phyloP scores from a whole-genome alignment of 2,329 filamentous ascomycete species.

The Aureobasidium sp. region DNA sequence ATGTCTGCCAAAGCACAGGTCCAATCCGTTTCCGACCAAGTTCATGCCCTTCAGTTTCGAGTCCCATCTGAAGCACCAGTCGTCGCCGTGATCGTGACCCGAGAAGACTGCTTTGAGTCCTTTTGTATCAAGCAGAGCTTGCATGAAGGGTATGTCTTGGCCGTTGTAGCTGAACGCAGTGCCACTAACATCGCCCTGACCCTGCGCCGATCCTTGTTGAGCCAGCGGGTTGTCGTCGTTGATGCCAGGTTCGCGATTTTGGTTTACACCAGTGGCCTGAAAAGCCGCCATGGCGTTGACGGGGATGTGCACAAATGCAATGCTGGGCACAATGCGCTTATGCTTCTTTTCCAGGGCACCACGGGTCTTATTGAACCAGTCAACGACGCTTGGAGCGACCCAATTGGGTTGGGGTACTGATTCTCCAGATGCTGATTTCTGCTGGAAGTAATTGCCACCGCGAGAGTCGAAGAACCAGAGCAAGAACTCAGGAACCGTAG shows the following conservation, averaged over 20 bases:
- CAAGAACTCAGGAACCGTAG: conserved; percentile 51
- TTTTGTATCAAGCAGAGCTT: conserved; percentile 59
- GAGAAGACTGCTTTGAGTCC: conserved; percentile 67
- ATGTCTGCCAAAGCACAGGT: conserved; percentile 36
- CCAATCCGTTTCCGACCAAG: conserved; percentile 33
- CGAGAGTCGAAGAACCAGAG: conserved; percentile 79
- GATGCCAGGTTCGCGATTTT: conserved; percentile 50
- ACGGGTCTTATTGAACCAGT: conserved; percentile 50
- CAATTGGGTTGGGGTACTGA: conserved; percentile 44
- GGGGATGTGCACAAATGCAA: conserved; percentile 65
- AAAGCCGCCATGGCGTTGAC: conserved; percentile 46
- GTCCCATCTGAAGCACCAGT: conserved; percentile 39
- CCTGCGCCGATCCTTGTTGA: conserved; percentile 42
- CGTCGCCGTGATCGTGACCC: conserved; percentile 68
- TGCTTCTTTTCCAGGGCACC: conserved; percentile 34
- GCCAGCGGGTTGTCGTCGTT: conserved; percentile 48
- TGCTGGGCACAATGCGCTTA: conserved; percentile 47
- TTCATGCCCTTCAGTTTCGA: conserved; percentile 30
- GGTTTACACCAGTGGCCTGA: conserved; percentile 47
- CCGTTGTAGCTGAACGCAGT: conserved; percentile 40
- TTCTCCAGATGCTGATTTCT: conserved; percentile 32
- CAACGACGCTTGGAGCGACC: conserved; percentile 49
- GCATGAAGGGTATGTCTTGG: conserved; percentile 69
- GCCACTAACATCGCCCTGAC: conserved; percentile 37
- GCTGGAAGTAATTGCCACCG: conserved; percentile 60